Evolutionary conservation across 306 rosid genomes (phyloP).

Genomic region (Fagus crenata): DNA sequence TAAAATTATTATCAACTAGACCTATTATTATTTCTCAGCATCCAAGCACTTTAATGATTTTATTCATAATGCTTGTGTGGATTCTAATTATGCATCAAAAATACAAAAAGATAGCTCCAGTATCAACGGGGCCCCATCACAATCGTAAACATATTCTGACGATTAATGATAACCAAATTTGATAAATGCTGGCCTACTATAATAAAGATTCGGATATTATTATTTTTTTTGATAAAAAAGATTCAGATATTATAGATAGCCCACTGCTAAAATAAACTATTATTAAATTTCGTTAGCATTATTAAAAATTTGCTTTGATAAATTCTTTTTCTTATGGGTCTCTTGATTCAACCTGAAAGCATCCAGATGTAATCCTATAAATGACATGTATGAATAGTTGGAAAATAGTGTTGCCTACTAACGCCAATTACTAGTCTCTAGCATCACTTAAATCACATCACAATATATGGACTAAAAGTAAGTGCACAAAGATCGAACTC

Average conservation of each 20-base stretch:
- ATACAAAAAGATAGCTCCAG: constrained; percentile 2
- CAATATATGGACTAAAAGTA: neutral
- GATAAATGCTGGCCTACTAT: constrained; percentile 11
- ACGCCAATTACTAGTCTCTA: constrained; percentile 1
- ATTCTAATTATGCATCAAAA: constrained; percentile 15
- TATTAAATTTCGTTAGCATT: neutral
- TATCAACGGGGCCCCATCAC: constrained; percentile 3
- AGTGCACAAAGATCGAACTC: neutral
- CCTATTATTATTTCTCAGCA: constrained; percentile 6
- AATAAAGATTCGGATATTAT: constrained; percentile 5
- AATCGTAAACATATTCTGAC: neutral
- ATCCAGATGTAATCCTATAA: neutral
- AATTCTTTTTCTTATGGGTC: neutral
- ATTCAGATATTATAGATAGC: neutral
- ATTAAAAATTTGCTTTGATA: neutral
- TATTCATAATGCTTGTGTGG: constrained; percentile 19
- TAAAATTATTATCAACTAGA: neutral
- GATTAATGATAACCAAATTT: constrained; percentile 10
- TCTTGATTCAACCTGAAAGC: neutral
- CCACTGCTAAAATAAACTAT: neutral
- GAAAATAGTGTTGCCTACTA: neutral
- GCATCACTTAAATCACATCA: neutral
- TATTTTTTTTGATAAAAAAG: neutral
- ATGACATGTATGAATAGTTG: neutral
- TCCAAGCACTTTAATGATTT: constrained; percentile 8